Evolutionary conservation across 176 grass and related monocot genomes (phyloP).

Genomic region (Phoenix roebelenii): DNA sequence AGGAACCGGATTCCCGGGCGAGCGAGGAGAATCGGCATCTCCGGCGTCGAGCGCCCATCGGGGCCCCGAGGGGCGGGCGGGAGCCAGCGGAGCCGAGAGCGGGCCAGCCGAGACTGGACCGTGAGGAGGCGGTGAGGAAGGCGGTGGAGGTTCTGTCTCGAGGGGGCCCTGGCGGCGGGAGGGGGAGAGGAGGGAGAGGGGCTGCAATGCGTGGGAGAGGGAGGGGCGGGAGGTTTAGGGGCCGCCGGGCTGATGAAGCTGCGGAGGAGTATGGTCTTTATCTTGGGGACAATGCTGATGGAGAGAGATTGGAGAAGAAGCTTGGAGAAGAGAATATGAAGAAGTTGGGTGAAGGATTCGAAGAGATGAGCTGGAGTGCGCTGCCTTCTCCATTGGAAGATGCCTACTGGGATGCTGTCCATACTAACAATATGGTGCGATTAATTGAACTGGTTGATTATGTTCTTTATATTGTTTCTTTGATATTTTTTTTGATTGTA

Average conservation of each 20-base stretch:
- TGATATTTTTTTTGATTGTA: conserved; percentile 9
- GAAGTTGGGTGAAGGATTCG: conserved; percentile 34
- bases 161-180: conserved; percentile 7
- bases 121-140: conserved; percentile 45
- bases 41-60: background rate
- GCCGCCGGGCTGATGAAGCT: background rate
- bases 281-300: conserved; percentile 37
- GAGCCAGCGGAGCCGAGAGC: background rate
- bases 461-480: background rate
- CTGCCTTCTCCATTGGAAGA: conserved; percentile 31
- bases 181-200: conserved; percentile 13
- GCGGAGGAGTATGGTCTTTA: background rate
- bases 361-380: conserved; percentile 21
- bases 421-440: conserved; percentile 60
- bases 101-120: conserved; percentile 19
- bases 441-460: background rate
- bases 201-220: conserved; percentile 11
- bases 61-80: conserved; percentile 18
- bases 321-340: conserved; percentile 53
- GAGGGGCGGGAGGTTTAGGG: conserved; percentile 6
- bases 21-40: no score
- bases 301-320: conserved; percentile 43
- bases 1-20: background rate
- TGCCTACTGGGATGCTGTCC: conserved; percentile 26
- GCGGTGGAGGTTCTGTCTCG: conserved; percentile 55